Conservation (phyloP, 129 eudicot species). For the Tagetes erecta region DNA sequence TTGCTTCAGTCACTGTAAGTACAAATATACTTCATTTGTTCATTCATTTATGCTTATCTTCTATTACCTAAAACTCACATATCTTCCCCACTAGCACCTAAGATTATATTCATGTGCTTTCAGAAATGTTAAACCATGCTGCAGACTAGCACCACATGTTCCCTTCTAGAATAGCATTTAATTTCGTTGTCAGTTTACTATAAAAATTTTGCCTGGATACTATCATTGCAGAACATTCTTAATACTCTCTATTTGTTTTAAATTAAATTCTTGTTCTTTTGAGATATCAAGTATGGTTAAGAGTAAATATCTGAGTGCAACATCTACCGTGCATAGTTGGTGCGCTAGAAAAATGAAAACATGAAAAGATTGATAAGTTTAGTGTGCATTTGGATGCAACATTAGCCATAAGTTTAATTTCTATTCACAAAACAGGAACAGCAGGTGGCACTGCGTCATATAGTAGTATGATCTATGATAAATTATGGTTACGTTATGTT, state of each 20-base stretch:
- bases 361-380: background rate
- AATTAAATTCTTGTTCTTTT: background rate
- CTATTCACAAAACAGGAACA: background rate
- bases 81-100: background rate
- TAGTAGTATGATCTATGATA: slow-evolving; percentile 14
- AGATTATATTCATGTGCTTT: slow-evolving; percentile 1
- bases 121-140: slow-evolving; percentile 6
- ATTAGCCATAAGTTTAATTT: background rate
- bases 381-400: slow-evolving; percentile 15
- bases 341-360: background rate
- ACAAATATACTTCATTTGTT: slow-evolving; percentile 10
- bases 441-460: background rate
- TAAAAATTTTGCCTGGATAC: background rate
- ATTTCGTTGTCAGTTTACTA: background rate
- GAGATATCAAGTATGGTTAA: slow-evolving; percentile 10
- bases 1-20: slow-evolving; percentile 87
- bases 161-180: background rate
- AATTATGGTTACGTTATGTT: background rate
- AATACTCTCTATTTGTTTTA: background rate
- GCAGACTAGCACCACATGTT: background rate
- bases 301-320: background rate
- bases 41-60: slow-evolving; percentile 5
- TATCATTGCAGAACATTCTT: background rate
- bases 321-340: slow-evolving; percentile 4
- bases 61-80: background rate